Percentiles rank a stretch among this genome's conserved stretches.
phyloP scores from a whole-genome alignment of 2,329 filamentous ascomycete genomes.

The Gremmenia infestans region DNA sequence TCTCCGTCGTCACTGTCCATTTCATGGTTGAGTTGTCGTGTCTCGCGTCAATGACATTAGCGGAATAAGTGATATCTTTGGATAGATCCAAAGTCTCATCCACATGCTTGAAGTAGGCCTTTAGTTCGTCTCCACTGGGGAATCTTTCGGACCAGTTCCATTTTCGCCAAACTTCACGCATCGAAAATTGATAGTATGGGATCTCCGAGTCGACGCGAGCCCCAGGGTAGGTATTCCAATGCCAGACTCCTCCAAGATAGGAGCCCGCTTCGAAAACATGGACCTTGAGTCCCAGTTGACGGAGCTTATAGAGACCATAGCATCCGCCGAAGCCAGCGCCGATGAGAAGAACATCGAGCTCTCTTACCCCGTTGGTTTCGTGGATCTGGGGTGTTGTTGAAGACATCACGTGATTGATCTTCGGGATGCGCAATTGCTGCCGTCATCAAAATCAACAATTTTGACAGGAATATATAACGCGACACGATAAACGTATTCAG shows the following conservation, averaged over 20 bases:
- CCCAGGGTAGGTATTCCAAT: slow-evolving; percentile 23
- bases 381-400: too few species aligned
- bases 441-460: too few species aligned
- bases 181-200: slow-evolving; percentile 23
- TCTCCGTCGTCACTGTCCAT: slow-evolving; percentile 15
- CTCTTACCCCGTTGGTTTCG: too few species aligned
- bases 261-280: slow-evolving; percentile 39
- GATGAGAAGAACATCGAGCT: too few species aligned
- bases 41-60: slow-evolving; percentile 8
- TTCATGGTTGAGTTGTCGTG: slow-evolving; percentile 5
- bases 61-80: slow-evolving; percentile 33
- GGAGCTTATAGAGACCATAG: too few species aligned
- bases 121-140: slow-evolving; percentile 47
- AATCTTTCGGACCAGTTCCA: slow-evolving; percentile 55
- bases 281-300: background rate
- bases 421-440: too few species aligned
- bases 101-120: slow-evolving; percentile 54
- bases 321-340: too few species aligned
- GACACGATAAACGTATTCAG: too few species aligned
- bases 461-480: too few species aligned
- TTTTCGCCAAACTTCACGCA: slow-evolving; percentile 38
- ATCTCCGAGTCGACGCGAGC: slow-evolving; percentile 21
- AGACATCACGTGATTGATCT: too few species aligned
- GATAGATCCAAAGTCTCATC: slow-evolving; percentile 50
- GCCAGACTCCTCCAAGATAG: slow-evolving; percentile 34